Base-by-base conservation (phyloP, 2,329 filamentous ascomycete species). In the Alternaria sp. region DNA sequence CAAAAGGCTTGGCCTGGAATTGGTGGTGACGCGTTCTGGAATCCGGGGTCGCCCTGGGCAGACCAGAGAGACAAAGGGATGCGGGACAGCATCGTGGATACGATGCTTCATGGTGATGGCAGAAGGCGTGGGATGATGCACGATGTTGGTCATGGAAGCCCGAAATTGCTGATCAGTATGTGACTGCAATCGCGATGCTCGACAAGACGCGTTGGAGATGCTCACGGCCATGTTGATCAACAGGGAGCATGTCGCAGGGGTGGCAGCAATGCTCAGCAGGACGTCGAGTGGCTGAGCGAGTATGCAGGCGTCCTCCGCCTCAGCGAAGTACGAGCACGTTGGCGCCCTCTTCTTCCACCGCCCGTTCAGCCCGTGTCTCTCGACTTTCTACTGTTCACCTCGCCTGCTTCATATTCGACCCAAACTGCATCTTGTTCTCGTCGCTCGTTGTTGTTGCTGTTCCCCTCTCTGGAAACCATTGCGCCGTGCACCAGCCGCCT, bases 211-310 rank as follows among this genome's bases (percentile, higher is more conserved):
- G 38, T 34, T 32, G 51, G 7, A 22, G 44, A 48, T 41, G 51
- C 51, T 51, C 38, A 52, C 49, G 43, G 43, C 30, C 46, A 42
- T 52, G 20, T 47, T 51, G 42, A 52, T 57, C 49, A 54, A 51
- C 42, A 53, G 39, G 41, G 51, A 38, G 54, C 51, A 51, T 38
- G 54, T 42, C 39, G 49, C 56, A 58, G 54, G 64, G 54, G 58
- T 41, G 51, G 56, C 54, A 51, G 54, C 41, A 39, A 41, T 44
- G 51, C 52, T 57, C 38, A 63, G 58, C 60, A 65, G 56, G 54
- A 60, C 60, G 51, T 49, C 51, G 51, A 52, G 66, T 69, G 66
- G 66, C 66, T 69, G 66, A 69, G 66, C 56, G 46, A 47, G 20
- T 39, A 62, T 54, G 59, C 51, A 54, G 59, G 53, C 61, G 51